These are phyloP conservation scores for Macadamia tetraphylla DNA, from an alignment of 164 flowering plant genomes.

Conservation along the genomic window DNA sequence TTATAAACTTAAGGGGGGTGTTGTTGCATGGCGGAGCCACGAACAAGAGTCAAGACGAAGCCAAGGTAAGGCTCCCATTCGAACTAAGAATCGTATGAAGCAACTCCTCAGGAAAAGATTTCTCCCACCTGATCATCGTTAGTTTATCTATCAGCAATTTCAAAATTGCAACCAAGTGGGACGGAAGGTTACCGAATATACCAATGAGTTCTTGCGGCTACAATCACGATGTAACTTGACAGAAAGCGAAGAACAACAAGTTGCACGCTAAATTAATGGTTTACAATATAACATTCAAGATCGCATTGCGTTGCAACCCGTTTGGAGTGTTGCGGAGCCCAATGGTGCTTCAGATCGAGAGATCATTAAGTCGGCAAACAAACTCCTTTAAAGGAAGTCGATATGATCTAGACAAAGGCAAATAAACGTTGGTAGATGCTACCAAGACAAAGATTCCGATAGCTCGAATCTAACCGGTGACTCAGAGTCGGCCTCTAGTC, in stretches of 20 bases:
- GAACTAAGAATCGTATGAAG: conserved; percentile 2
- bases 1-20: conserved; percentile 6
- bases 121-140: conserved; percentile 8
- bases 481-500: too few relatives aligned
- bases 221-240: background rate
- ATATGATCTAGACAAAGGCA: too few relatives aligned
- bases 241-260: background rate
- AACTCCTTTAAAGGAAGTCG: too few relatives aligned
- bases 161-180: background rate
- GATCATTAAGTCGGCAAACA: too few relatives aligned
- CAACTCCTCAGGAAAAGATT: background rate
- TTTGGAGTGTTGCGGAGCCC: too few relatives aligned
- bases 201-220: background rate
- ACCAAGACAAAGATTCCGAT: too few relatives aligned
- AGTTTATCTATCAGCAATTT: background rate
- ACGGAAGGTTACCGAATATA: background rate
- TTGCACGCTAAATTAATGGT: too few relatives aligned
- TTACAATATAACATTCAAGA: too few relatives aligned
- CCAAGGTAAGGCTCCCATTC: background rate
- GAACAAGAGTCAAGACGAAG: background rate
- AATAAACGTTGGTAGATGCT: too few relatives aligned
- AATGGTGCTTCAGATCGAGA: too few relatives aligned
- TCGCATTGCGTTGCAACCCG: too few relatives aligned
- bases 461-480: too few relatives aligned
- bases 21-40: background rate